phyloP scores from a whole-genome alignment of 495 filamentous ascomycete genomes.

The Hypoxylon rickii region DNA sequence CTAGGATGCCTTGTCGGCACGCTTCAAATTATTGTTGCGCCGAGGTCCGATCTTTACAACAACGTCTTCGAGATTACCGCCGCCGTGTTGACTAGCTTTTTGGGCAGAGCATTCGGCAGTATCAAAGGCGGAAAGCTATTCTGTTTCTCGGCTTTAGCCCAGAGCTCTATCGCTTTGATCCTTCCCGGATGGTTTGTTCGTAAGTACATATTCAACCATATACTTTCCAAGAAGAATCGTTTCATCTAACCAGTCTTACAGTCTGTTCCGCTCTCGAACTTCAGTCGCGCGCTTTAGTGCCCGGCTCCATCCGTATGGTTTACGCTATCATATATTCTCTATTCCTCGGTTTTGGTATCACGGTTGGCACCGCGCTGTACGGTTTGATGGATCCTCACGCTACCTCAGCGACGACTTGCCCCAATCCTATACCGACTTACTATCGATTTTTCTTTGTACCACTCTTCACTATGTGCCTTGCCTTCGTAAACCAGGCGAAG shows the following conservation, averaged over 20 bases:
- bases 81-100: constrained; percentile 84
- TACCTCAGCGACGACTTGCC: constrained; percentile 72
- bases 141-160: constrained; percentile 91
- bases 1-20: constrained; percentile 83
- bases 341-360: constrained; percentile 96
- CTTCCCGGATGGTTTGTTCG: constrained; percentile 83
- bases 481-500: constrained; percentile 86
- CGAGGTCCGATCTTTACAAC: constrained; percentile 76
- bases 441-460: constrained; percentile 78
- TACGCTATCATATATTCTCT: constrained; percentile 95
- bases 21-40: constrained; percentile 79
- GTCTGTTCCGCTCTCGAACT: constrained; percentile 78
- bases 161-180: constrained; percentile 89
- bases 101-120: constrained; percentile 85
- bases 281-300: constrained; percentile 82
- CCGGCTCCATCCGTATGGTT: constrained; percentile 92
- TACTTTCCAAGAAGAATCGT: background rate
- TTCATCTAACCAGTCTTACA: constrained; percentile 35
- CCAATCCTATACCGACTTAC: constrained; percentile 61
- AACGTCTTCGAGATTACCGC: constrained; percentile 94
- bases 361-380: constrained; percentile 88
- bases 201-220: constrained; percentile 34
- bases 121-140: constrained; percentile 73
- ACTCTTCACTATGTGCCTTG: constrained; percentile 79
- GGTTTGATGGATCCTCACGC: constrained; percentile 79